Evolutionary conservation across 2,329 filamentous ascomycete genomes (phyloP), one percentile per base, ranked within the genome.

Genomic region (Metarhizium sp.): DNA sequence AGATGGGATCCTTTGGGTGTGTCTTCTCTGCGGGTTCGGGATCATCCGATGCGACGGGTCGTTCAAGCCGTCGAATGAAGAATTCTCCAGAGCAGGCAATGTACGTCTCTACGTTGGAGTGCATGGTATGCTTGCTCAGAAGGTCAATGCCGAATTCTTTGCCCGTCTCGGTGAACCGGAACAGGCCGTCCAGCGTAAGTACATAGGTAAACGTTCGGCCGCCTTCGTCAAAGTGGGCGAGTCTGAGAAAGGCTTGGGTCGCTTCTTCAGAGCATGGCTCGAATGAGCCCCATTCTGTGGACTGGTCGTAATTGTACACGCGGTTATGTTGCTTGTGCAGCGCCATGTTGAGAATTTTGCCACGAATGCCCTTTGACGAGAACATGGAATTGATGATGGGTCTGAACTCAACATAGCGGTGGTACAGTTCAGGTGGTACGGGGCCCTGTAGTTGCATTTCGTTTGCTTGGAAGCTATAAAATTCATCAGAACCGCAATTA

Each of bases 61-160:
- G 75, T 53, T 78, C 70, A 30, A 89, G 76, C 2, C 87, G 81
- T 14, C 90, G 82, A 59, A 97, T 80, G 68, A 96, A 94, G 70
- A 97, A 97, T 67, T 97, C 92, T 46, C 92, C 92, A 1, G 88
- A 90, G 67, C 86, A 96, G 25, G 92, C 92, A 60, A 96, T 90
- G 68, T 96, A 96, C 2, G 89, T 87, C 40, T 85, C 88, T 1
- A 96, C 92, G 69, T 96, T 86, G 60, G 89, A 92, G 73, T 97
- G 92, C 90, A 97, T 96, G 45, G 90, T 95, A 70, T 97, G 92
- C 69, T 97, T 97, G 69, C 86, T 91, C 64, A 97, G 73, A 69
- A 96, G 77, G 71, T 96, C 92, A 64, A 97, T 90, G 53, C 92
- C 90, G 57, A 96, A 96, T 64, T 96, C 92, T 63, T 94, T 94